Conservation (phyloP, 257 asterid genomes). For the Vinca minor region DNA sequence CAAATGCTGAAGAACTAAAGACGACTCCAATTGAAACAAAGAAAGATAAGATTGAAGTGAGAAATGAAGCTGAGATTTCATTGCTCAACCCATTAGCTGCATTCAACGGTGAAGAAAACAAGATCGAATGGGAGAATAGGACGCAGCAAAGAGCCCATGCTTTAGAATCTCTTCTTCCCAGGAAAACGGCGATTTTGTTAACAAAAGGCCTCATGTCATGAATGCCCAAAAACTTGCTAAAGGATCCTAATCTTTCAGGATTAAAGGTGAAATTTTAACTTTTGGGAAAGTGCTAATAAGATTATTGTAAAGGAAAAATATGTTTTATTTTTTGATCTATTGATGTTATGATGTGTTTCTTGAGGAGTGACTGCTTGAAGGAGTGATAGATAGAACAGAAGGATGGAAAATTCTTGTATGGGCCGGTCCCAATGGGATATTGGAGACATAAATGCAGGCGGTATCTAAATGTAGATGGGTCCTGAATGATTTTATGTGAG, state of each 20-base stretch:
- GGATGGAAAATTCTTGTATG: too few relatives aligned
- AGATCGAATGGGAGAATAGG: conserved; percentile 28
- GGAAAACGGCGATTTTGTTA: conserved; percentile 95
- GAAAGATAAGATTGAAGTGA: conserved; percentile 22
- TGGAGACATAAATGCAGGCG: too few relatives aligned
- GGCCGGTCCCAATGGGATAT: too few relatives aligned
- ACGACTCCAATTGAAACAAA: conserved; percentile 11
- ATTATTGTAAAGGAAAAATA: conserved; percentile 5
- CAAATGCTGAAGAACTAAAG: conserved; percentile 18
- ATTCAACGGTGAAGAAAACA: conserved; percentile 24
- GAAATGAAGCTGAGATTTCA: conserved; percentile 19
- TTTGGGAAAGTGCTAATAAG: conserved; percentile 6
- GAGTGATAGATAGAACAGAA: too few relatives aligned
- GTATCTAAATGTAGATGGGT: too few relatives aligned
- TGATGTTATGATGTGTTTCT: conserved; percentile 8
- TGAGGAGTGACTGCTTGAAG: conserved; percentile 13
- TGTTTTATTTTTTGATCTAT: conserved; percentile 8
- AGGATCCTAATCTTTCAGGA: conserved; percentile 27
- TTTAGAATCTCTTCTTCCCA: conserved; percentile 78
- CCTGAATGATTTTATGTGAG: too few relatives aligned
- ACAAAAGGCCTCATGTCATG: conserved; percentile 72
- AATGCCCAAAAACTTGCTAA: conserved; percentile 52
- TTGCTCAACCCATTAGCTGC: conserved; percentile 25
- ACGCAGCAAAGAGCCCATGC: conserved; percentile 74
- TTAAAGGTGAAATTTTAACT: conserved; percentile 8